Conservation (phyloP, 140 eudicot genomes). For the Flaveria floridana region DNA sequence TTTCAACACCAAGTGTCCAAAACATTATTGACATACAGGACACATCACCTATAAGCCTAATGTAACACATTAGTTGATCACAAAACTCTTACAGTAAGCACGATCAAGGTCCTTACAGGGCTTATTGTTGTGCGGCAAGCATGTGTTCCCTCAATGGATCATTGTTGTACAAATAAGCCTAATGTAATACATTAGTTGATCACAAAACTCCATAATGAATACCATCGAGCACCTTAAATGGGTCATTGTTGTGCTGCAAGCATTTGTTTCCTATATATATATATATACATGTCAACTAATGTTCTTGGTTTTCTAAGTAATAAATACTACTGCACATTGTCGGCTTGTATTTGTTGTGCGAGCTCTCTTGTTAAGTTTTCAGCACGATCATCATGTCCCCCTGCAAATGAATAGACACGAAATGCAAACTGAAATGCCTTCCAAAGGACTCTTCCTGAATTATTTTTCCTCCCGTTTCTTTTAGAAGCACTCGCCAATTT, state of each 20-base stretch:
- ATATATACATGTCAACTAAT: conserved; percentile 31
- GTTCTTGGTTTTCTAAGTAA: conserved; percentile 15
- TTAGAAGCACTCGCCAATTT: conserved; percentile 39
- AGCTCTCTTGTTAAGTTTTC: conserved; percentile 70
- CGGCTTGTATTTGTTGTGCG: conserved; percentile 66
- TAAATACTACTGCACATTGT: conserved; percentile 34
- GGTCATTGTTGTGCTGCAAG: conserved; percentile 28
- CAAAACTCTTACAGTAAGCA: conserved; percentile 1
- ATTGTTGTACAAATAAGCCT: conserved; percentile 5
- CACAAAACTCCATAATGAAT: neutral
- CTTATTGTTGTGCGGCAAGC: conserved; percentile 27
- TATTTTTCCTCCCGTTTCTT: conserved; percentile 41
- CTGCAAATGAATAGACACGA: conserved; percentile 77
- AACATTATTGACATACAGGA: conserved; percentile 28
- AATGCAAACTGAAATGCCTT: conserved; percentile 78
- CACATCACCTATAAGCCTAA: conserved; percentile 13
- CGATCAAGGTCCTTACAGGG: conserved; percentile 16
- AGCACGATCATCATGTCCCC: conserved; percentile 88
- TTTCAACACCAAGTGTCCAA: conserved; percentile 30
- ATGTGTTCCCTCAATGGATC: conserved; percentile 17
- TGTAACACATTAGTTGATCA: conserved; percentile 26
- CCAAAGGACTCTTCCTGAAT: conserved; percentile 61
- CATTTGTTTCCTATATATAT: conserved; percentile 21
- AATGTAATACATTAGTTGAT: conserved; percentile 24
- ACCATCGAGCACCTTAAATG: conserved; percentile 19